A percentile compares a stretch with the other conserved stretches of the same genome.
phyloP scores from a whole-genome alignment of 179 eudicot genomes.

The Silene coronaria region DNA sequence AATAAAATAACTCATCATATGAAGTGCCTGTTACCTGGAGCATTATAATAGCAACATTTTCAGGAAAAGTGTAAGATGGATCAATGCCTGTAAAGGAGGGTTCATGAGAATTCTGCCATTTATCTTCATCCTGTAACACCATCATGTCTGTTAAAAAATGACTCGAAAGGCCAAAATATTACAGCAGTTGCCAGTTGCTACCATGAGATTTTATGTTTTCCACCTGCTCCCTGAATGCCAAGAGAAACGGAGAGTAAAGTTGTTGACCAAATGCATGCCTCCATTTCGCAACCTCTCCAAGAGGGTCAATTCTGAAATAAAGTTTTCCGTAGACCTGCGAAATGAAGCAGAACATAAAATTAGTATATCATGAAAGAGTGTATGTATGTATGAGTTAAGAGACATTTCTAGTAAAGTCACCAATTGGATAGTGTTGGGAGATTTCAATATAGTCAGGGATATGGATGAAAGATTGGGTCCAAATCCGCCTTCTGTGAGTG shows the following conservation, averaged over 20 bases:
- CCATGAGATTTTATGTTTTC: neutral
- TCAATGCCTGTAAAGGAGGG: conserved; percentile 63
- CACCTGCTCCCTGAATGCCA: conserved; percentile 90
- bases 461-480: too few species aligned
- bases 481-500: too few species aligned
- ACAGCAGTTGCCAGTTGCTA: neutral
- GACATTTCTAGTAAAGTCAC: too few species aligned
- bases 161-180: neutral
- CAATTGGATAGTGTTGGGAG: too few species aligned
- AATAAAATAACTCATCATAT: conserved; percentile 1
- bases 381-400: too few species aligned
- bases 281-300: conserved; percentile 97
- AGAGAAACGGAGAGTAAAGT: conserved; percentile 83
- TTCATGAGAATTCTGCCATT: conserved; percentile 41
- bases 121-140: conserved; percentile 58
- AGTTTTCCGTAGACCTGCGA: conserved; percentile 74
- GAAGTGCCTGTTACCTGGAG: conserved; percentile 52
- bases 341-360: neutral
- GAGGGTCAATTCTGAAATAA: conserved; percentile 64
- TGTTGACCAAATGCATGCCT: conserved; percentile 82
- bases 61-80: conserved; percentile 66
- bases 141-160: neutral
- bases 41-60: conserved; percentile 77
- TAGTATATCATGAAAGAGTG: neutral
- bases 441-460: too few species aligned